Conservation (phyloP, 768 basidiomycete species). For the Strobilomyces echinocephalus region DNA sequence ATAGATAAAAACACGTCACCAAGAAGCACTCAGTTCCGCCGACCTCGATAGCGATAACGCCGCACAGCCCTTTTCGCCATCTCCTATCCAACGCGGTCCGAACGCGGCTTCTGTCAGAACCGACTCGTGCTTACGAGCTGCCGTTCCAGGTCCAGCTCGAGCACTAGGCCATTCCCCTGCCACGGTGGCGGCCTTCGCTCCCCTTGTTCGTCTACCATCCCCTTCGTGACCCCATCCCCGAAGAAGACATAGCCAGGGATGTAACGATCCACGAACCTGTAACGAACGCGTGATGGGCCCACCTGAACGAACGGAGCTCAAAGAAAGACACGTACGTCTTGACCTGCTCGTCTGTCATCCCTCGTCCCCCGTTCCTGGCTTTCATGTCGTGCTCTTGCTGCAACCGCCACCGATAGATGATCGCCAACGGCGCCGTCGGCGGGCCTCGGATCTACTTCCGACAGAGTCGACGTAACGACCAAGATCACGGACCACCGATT, state of each 20-base stretch:
- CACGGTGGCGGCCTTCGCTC: constrained; percentile 30
- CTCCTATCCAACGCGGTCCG: neutral
- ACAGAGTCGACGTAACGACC: too few species aligned
- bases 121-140: constrained; percentile 37
- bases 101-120: constrained; percentile 33
- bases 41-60: neutral
- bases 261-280: constrained; percentile 86
- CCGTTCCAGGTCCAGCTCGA: constrained; percentile 54
- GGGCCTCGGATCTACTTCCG: constrained; percentile 36
- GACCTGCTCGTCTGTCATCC: constrained; percentile 83
- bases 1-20: neutral
- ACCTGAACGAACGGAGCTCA: neutral
- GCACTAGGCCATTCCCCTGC: constrained; percentile 46
- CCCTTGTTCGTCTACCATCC: constrained; percentile 23
- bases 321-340: constrained; percentile 37
- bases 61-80: neutral
- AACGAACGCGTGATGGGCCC: neutral
- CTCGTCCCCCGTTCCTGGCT: constrained; percentile 71
- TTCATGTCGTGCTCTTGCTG: constrained; percentile 93
- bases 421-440: constrained; percentile 34
- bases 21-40: neutral
- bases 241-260: constrained; percentile 94
- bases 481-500: neutral
- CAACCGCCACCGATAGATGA: constrained; percentile 83
- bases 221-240: constrained; percentile 48